Conservation (phyloP, 768 basidiomycete genomes). For the Cyathus striatus region DNA sequence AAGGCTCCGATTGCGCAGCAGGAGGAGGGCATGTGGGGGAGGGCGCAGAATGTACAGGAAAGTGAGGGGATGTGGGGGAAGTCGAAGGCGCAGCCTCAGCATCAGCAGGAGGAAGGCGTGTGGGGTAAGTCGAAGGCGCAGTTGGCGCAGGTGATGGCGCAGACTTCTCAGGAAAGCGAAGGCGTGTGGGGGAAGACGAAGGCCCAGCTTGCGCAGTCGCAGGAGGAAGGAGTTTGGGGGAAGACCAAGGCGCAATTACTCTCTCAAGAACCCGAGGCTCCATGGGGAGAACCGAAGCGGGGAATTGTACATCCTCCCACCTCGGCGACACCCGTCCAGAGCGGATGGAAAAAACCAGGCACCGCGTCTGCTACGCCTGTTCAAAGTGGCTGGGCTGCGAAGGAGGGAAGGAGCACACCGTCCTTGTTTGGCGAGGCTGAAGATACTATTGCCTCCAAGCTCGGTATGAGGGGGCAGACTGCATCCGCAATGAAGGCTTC, state of each 20-base stretch:
- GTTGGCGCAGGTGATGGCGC: too few species aligned
- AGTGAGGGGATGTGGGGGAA: too few species aligned
- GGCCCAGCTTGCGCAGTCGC: neutral
- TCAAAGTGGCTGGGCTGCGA: slow-evolving; percentile 2
- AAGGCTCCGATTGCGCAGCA: too few species aligned
- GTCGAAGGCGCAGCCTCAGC: too few species aligned
- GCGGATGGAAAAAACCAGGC: too few species aligned
- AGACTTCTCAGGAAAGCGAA: too few species aligned
- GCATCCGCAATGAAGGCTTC: neutral
- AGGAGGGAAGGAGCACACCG: slow-evolving; percentile 11
- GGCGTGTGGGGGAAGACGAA: neutral
- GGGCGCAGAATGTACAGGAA: too few species aligned
- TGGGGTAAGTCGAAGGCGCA: too few species aligned
- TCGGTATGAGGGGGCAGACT: too few species aligned
- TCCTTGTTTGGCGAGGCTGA: slow-evolving; percentile 2
- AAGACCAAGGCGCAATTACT: neutral
- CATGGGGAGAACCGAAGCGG: neutral
- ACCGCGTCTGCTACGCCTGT: slow-evolving; percentile 12
- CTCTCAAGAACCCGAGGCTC: neutral
- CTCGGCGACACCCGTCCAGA: neutral
- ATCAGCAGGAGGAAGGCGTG: too few species aligned
- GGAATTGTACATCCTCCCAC: neutral
- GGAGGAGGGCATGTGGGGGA: too few species aligned
- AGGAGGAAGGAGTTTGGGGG: neutral
- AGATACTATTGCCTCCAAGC: too few species aligned